Evolutionary conservation across 306 rosid genomes (phyloP).

Genomic region (Fragaria vesca): DNA sequence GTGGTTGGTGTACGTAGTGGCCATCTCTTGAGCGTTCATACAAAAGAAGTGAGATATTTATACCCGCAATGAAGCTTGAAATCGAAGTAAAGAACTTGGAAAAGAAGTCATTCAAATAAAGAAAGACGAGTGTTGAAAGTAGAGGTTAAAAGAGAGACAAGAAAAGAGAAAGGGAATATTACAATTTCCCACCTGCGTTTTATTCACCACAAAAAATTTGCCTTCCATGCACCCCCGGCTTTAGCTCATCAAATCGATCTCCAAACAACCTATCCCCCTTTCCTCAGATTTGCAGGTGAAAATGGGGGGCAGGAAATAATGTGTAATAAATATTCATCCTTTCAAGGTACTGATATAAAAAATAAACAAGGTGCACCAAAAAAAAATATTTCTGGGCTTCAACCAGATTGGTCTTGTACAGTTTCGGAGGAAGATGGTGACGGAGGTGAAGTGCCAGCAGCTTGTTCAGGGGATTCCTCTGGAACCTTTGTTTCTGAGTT

Average conservation of each 20-base stretch:
- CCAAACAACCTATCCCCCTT: conserved; percentile 30
- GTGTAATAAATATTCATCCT: conserved; percentile 48
- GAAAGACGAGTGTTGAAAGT: background rate
- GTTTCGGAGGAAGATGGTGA: conserved; percentile 55
- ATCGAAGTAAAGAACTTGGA: background rate
- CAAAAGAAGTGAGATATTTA: background rate
- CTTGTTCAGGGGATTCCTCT: conserved; percentile 49
- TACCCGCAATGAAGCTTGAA: background rate
- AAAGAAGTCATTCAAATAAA: conserved; percentile 23
- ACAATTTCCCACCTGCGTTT: conserved; percentile 74
- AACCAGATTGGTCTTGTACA: conserved; percentile 52
- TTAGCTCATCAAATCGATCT: conserved; percentile 44
- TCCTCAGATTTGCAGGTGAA: conserved; percentile 50
- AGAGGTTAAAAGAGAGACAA: background rate
- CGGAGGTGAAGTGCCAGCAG: conserved; percentile 35
- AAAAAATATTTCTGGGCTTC: conserved; percentile 18
- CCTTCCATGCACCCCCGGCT: conserved; percentile 52
- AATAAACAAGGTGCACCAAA: conserved; percentile 26
- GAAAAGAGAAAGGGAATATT: conserved; percentile 12
- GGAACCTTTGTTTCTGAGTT: conserved; percentile 44
- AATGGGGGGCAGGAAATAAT: conserved; percentile 57
- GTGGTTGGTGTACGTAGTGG: no score
- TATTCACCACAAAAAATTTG: conserved; percentile 76
- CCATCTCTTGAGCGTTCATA: background rate
- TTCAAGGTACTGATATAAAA: conserved; percentile 25